phyloP scores from a whole-genome alignment of 2,329 filamentous ascomycete genomes.

The Hymenoscyphus infarciens region DNA sequence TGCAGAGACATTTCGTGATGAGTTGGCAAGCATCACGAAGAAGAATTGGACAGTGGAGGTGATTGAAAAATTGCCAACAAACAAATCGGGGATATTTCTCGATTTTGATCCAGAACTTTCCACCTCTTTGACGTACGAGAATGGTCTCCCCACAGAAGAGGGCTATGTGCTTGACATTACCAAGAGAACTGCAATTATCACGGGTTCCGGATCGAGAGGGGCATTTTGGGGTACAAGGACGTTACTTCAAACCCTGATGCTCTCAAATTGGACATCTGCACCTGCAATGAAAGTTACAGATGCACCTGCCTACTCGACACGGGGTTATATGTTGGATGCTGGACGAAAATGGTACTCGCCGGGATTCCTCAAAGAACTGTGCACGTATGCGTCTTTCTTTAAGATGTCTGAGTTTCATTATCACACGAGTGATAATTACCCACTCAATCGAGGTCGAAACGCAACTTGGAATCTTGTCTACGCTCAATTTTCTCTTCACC shows the following conservation, averaged over 20 bases:
- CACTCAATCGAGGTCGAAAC: conserved; percentile 48
- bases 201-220: conserved; percentile 51
- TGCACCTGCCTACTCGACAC: background rate
- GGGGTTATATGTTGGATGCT: conserved; percentile 44
- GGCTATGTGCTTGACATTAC: conserved; percentile 46
- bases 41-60: conserved; percentile 33
- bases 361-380: conserved; percentile 53
- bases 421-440: conserved; percentile 55
- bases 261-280: conserved; percentile 42
- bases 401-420: conserved; percentile 58
- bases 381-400: conserved; percentile 57
- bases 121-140: conserved; percentile 47
- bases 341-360: conserved; percentile 55
- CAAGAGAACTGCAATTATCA: conserved; percentile 42
- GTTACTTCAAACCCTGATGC: conserved; percentile 47
- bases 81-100: conserved; percentile 1
- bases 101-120: conserved; percentile 8
- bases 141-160: conserved; percentile 46
- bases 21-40: conserved; percentile 33
- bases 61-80: conserved; percentile 19
- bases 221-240: conserved; percentile 57
- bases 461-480: conserved; percentile 37
- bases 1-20: conserved; percentile 43
- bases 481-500: conserved; percentile 52
- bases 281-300: conserved; percentile 46